Base-by-base conservation (phyloP, 306 rosid species). In the Corylus avellana region DNA sequence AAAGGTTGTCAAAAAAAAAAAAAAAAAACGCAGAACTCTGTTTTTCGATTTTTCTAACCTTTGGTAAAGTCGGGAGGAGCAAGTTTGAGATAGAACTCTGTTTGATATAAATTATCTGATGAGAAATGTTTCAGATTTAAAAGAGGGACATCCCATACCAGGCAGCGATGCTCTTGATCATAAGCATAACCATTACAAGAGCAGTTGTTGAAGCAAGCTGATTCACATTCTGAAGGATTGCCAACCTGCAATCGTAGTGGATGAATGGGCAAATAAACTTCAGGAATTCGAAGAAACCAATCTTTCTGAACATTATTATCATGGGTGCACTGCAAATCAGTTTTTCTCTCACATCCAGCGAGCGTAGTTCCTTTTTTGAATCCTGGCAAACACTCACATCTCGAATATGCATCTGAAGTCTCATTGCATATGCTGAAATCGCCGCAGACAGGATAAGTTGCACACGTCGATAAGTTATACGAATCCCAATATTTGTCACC, bases 141-240 rank as follows among this genome's bases (percentile, higher is more conserved):
- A 1, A 77, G 7, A 0, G 1, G 25, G 27, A 1, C 75, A 58
- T 0, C 3, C 85, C 82, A 84, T 4, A 77, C 27, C 1, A 29
- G 7, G 59, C 85, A 84, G 22, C 0, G 11, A 32, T 53, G 0
- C 0, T 2, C 4, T 6, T 11, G 2, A 8, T 68, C 10, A 57
- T 73, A 80, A 53, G 75, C 75, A 32, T 77, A 84, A 54, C 58
- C 78, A 0, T 12, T 13, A 55, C 83, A 73, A 44, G 75, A 53
- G 12, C 86, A 79, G 4, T 3, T 63, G 5, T 4, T 48, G 0
- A 18, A 72, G 64, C 86, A 84, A 51, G 4, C 0, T 5, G 22
- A 51, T 63, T n/a, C 12, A 58, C 81, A 80, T 11, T 0, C 32
- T 27, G 0, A 0, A 1, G 70, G 39, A 0, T 17, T 20, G 37